Evolutionary conservation across 805 yeast genomes (phyloP).

Genomic region (Yamadazyma akitaensis): DNA sequence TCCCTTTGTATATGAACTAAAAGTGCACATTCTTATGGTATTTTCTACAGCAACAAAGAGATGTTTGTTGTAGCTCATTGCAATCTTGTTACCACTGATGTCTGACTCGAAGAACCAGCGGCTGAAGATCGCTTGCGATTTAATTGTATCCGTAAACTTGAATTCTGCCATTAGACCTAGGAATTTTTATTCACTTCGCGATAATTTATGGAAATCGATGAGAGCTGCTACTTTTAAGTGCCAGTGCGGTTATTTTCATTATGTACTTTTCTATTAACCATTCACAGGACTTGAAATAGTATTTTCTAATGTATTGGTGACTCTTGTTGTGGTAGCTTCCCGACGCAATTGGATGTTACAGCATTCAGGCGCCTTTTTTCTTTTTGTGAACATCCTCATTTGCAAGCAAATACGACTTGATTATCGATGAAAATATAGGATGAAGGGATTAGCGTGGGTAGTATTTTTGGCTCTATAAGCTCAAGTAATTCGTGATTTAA

Average conservation of each 20-base stretch:
- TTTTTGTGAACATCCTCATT: too few relatives aligned
- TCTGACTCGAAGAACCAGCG: background rate
- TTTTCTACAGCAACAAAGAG: constrained; percentile 31
- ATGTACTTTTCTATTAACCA: too few relatives aligned
- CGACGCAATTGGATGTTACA: too few relatives aligned
- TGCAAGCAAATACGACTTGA: too few relatives aligned
- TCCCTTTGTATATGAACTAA: constrained; percentile 18
- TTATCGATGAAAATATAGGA: too few relatives aligned
- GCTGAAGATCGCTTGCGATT: constrained; percentile 11
- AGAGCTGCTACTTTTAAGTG: background rate
- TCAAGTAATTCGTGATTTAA: too few relatives aligned
- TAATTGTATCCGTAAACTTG: constrained; percentile 5
- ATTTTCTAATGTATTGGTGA: too few relatives aligned
- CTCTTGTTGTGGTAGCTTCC: too few relatives aligned
- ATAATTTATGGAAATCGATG: background rate
- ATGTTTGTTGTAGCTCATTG: constrained; percentile 19
- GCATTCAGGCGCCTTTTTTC: too few relatives aligned
- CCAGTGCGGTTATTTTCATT: background rate
- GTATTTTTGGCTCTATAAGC: too few relatives aligned
- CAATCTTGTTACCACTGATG: constrained; percentile 5
- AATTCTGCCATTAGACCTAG: background rate
- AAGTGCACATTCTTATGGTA: constrained; percentile 27
- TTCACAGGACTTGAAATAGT: too few relatives aligned
- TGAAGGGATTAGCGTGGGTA: too few relatives aligned
- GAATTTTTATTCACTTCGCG: background rate